Evolutionary conservation across 306 rosid species (phyloP).

Genomic region (Luffa aegyptiaca): DNA sequence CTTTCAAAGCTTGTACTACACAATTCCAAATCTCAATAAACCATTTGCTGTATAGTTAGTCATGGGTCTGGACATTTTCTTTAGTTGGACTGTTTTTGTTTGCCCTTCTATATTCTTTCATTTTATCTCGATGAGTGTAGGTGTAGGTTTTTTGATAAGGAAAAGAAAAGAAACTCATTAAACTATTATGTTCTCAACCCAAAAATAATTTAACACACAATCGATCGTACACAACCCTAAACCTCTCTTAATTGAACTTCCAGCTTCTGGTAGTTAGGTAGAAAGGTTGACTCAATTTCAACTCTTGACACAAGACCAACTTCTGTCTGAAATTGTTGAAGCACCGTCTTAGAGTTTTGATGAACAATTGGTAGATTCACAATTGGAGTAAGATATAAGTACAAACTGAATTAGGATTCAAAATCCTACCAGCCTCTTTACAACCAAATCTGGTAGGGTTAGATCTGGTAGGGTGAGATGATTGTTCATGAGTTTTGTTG

Average conservation of each 20-base stretch:
- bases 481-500: background rate
- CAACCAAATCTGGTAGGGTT: background rate
- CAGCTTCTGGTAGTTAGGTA: background rate
- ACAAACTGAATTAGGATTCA: background rate
- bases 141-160: too few species aligned
- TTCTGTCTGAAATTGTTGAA: background rate
- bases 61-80: background rate
- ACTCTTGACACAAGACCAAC: background rate
- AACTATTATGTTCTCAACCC: background rate
- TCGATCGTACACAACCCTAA: background rate
- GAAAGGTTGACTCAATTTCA: background rate
- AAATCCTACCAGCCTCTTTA: background rate
- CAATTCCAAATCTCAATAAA: background rate
- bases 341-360: background rate
- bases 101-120: background rate
- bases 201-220: background rate
- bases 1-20: background rate
- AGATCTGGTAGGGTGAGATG: background rate
- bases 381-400: background rate
- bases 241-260: background rate
- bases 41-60: background rate
- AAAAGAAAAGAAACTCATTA: too few species aligned
- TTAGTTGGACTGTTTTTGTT: background rate
- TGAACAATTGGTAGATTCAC: background rate
- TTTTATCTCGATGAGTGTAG: background rate